Base-by-base conservation (phyloP, 2,329 filamentous ascomycete genomes). In the Colletotrichum phormii region DNA sequence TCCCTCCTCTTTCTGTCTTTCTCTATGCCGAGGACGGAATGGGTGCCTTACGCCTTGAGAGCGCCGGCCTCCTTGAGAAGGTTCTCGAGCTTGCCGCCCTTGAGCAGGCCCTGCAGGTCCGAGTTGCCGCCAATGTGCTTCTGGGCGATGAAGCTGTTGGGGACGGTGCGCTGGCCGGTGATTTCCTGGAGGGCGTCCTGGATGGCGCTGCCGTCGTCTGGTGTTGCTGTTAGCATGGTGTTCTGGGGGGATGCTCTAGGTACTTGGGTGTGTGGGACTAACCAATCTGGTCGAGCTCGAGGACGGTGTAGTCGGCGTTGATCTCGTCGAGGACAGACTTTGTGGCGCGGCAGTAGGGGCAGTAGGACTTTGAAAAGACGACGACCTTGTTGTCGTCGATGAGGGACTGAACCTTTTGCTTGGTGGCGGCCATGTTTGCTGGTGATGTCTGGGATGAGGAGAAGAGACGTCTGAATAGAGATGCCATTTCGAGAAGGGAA, bases 61-160 rank as follows among this genome's bases (percentile, higher is more conserved):
- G 85, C 87, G 74, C 82, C 83, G 26, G 84, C 85, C 35, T 83
- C 81, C 76, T 79, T 76, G 63, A 89, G 81, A 61, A 87, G 77
- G 49, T 77, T 75, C 79, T 84, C 78, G 33, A 86, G 81, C 79
- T 85, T 79, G 75, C 80, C 82, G 18, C 75, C 74, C 49, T 76
- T 79, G 67, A 94, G 85, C 77, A 97, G 83, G 37, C 79, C 79
- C 77, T 91, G 89, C 66, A 98, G 84, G 76, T 97, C 96, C 29
- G 95, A 97, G 90, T 98, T 98, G 77, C 97, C 97, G 75, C 97
- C 97, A 82, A 99, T 97, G 85, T 98, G 96, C 87, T 97, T 87
- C 86, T 95, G 86, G 78, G 86, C 86, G 84, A 99, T 98, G 88
- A 94, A 98, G 86, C 98, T 93, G 87, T 98, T 98, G 79, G 97